Evolutionary conservation across 805 yeast species (phyloP), one percentile per base, ranked within the genome.

Genomic region (Kodamaea fukazawae): DNA sequence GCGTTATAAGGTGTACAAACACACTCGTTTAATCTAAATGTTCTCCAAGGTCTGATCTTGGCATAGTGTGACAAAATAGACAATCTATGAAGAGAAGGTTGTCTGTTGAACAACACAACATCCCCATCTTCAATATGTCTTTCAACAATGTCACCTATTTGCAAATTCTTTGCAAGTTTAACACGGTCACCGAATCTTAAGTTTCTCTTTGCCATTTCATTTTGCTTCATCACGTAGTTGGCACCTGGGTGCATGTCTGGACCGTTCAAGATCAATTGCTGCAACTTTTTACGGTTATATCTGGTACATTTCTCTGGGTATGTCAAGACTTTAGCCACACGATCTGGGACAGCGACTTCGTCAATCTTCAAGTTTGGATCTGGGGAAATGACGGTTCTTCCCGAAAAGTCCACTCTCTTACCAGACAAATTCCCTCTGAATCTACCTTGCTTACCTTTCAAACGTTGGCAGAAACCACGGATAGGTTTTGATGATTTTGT

Each of bases 1-100:
- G 99, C 99, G 62, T 95, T 95, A 67, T 93, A 93, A 2, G 99
- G 99, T 0, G 99, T 93, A 70, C 99, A 93, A 7, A 93, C 99
- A 83, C 99, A 93, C 65, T 93, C 98, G 60, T 93, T 93, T 51
- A 93, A 74, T 51, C 99, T 75, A 69, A 93, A 87, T 2, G 99
- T 93, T 68, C 99, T 77, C 98, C 98, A 93, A 0, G 99, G 99
- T 57, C 96, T 78, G 53, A 93, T 83, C 58, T 88, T 90, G 34
- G 96, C 99, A 63, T 83, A 90, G 71, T 93, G 99, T 1, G 97
- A 84, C 50, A 93, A 71, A 64, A 93, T 93, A 2, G 97, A 89
- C 36, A 93, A 71, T 61, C 99, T 77, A 65, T 93, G 99, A 59
- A 93, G 73, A 1, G 99, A 93, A 2, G 99, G 99, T 66, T 93